Evolutionary conservation across 2,329 filamentous ascomycete genomes (phyloP), one percentile per base, ranked within the genome.

Genomic region (Aureobasidium namibiae): DNA sequence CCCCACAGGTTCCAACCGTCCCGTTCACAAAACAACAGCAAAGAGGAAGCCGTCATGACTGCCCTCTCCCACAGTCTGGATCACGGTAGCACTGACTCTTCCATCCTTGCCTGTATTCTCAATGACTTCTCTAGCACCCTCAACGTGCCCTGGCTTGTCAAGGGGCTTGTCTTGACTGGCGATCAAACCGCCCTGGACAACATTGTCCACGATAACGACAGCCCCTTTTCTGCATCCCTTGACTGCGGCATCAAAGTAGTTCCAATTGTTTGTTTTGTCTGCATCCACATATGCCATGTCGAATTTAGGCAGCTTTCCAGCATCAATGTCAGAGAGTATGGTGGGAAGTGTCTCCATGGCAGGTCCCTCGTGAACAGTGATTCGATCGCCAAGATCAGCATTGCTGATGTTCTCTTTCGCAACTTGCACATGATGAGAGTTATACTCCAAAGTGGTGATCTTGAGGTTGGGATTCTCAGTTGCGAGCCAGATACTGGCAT

Each of bases 231-330:
- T 69, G 0, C 69, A 72, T 13, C 60, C 44, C 3, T 46, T 34
- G 21, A 77, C 66, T 2, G 75, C 75, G 63, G 68, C 68, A 57
- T 80, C 71, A 44, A 81, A 79, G 61, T 80, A 80, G 29, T 73
- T 71, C 70, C 72, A 76, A 59, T 80, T 78, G 62, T 78, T 76
- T 44, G 70, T 69, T 68, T 78, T 80, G 48, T 78, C 76, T 7
- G 80, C 80, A 65, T 82, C 79, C 36, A 82, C 77, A 60, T 82
- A 82, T 1, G 78, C 74, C 61, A 82, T 72, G 59, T 78, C 78
- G 61, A 80, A 80, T 45, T 69, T 69, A 11, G 69, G 69, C 1
- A 75, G 63, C 61, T 69, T 71, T 2, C 74, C 74, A 1, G 57
- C 46, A 45, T 69, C 61, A 13, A 78, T 73, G 60, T 81, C 74